Conservation (phyloP, 257 asterid genomes). For the Primulina eburnea region DNA sequence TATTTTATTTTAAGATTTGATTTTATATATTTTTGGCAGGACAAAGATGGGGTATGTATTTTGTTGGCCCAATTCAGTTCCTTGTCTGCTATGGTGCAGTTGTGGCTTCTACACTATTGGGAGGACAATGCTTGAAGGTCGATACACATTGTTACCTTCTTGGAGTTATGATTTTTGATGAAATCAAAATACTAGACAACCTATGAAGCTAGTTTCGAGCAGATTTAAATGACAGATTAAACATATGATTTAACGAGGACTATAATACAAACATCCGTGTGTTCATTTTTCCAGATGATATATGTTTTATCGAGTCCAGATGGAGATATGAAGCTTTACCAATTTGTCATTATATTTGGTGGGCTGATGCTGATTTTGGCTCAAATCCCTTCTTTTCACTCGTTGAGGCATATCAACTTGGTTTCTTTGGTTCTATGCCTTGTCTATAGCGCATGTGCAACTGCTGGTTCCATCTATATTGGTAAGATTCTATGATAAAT, state of each 20-base stretch:
- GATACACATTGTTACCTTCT: background rate
- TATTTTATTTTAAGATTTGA: too few relatives aligned
- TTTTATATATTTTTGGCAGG: constrained; percentile 39
- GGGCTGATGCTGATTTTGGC: constrained; percentile 73
- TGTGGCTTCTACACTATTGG: constrained; percentile 74
- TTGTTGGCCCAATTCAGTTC: constrained; percentile 84
- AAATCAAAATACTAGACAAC: background rate
- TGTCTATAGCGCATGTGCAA: constrained; percentile 77
- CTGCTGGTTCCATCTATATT: constrained; percentile 74
- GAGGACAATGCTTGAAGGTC: constrained; percentile 92
- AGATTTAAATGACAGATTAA: background rate
- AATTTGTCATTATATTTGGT: constrained; percentile 75
- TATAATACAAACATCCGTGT: background rate
- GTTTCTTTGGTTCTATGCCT: constrained; percentile 64
- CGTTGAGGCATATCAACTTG: constrained; percentile 81
- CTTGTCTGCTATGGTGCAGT: constrained; percentile 92
- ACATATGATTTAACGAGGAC: background rate
- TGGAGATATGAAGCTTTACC: constrained; percentile 59
- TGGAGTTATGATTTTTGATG: background rate
- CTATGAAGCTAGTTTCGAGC: background rate
- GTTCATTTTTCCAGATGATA: constrained; percentile 48
- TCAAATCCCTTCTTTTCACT: constrained; percentile 95
- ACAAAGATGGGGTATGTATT: constrained; percentile 66
- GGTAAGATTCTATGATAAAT: constrained; percentile 35
- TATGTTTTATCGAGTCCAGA: constrained; percentile 56